Conservation (phyloP, 2,329 filamentous ascomycete species). For the Colletotrichum sp. region DNA sequence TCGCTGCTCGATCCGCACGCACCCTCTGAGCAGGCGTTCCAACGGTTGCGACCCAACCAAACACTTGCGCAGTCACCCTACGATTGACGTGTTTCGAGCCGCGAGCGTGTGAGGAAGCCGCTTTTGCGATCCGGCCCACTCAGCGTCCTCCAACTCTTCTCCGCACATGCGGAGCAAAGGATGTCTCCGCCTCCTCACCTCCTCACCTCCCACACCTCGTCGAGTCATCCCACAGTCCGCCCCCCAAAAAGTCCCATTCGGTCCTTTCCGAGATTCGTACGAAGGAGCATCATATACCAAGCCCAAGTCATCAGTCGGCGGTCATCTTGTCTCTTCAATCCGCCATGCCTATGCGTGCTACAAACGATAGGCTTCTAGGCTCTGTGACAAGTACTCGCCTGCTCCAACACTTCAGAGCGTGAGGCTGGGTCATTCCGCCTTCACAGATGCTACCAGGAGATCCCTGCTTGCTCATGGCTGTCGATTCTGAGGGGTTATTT, state of each 20-base stretch:
- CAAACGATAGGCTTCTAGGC: neutral
- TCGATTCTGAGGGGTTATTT: neutral
- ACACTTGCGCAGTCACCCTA: neutral
- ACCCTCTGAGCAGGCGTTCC: neutral
- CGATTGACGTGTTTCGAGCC: neutral
- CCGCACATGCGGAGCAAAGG: conserved; percentile 18
- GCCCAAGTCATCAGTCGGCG: neutral
- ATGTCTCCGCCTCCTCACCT: conserved; percentile 6
- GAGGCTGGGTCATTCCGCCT: neutral
- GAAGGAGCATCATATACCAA: neutral
- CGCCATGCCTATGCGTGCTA: neutral
- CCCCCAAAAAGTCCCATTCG: neutral
- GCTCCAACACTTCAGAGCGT: neutral
- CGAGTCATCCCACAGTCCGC: neutral
- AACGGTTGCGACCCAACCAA: neutral
- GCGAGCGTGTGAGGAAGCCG: conserved; percentile 5
- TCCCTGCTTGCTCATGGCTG: neutral
- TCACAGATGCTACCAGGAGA: neutral
- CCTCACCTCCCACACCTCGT: neutral
- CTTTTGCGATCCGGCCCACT: conserved; percentile 10
- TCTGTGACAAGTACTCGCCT: neutral
- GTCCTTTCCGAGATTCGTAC: conserved; percentile 1
- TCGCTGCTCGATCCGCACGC: neutral
- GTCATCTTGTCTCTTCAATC: neutral
- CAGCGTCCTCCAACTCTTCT: conserved; percentile 3